phyloP scores from a whole-genome alignment of 495 filamentous ascomycete genomes.

The Podospora tetraspora region DNA sequence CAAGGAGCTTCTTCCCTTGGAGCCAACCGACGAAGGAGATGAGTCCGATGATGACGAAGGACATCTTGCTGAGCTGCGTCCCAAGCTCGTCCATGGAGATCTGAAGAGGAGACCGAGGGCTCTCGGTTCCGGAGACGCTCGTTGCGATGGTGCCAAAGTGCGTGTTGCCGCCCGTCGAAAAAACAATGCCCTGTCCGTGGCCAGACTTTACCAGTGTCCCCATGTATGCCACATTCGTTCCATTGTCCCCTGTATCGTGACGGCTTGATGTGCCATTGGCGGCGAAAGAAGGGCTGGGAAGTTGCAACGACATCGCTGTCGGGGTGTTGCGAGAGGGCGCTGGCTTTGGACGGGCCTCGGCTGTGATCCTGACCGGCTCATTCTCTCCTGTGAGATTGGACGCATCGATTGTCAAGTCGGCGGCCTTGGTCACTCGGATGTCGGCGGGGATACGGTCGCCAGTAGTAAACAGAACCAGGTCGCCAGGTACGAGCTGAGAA shows the following conservation, averaged over 20 bases:
- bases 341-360: slow-evolving; percentile 63
- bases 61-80: slow-evolving; percentile 89
- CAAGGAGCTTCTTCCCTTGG: slow-evolving; percentile 81
- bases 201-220: slow-evolving; percentile 93
- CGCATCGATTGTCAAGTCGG: slow-evolving; percentile 87
- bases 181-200: slow-evolving; percentile 93
- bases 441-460: slow-evolving; percentile 96
- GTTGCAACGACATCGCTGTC: slow-evolving; percentile 24
- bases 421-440: slow-evolving; percentile 84
- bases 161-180: slow-evolving; percentile 85
- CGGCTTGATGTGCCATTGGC: slow-evolving; percentile 17
- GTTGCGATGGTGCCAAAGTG: slow-evolving; percentile 96
- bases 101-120: slow-evolving; percentile 87
- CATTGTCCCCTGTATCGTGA: slow-evolving; percentile 27
- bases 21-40: slow-evolving; percentile 86
- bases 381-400: slow-evolving; percentile 98
- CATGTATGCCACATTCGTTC: slow-evolving; percentile 91
- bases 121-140: slow-evolving; percentile 88
- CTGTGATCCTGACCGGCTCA: slow-evolving; percentile 75
- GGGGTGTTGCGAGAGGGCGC: slow-evolving; percentile 15
- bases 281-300: slow-evolving; percentile 36
- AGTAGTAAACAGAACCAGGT: slow-evolving; percentile 87
- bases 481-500: slow-evolving; percentile 79
- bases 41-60: slow-evolving; percentile 87
- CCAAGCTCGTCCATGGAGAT: slow-evolving; percentile 95